Evolutionary conservation across 768 basidiomycete genomes (phyloP).

Genomic region (Lactifluus volemus): DNA sequence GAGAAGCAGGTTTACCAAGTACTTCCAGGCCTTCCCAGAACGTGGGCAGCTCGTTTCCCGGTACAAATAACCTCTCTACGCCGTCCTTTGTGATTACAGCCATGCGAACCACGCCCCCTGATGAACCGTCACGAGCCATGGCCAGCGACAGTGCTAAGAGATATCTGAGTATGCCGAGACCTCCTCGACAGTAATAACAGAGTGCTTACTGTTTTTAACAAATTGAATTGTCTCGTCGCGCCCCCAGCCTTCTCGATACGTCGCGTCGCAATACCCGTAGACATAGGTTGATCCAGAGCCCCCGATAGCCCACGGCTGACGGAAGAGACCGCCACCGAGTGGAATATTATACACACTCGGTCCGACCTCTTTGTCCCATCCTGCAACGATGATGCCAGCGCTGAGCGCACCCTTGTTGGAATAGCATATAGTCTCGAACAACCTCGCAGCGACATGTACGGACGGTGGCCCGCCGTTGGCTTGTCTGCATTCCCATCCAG

Average conservation of each 20-base stretch:
- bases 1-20: slow-evolving; percentile 32
- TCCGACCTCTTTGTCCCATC: slow-evolving; percentile 89
- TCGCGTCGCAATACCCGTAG: slow-evolving; percentile 99
- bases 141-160: slow-evolving; percentile 78
- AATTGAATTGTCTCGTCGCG: slow-evolving; percentile 87
- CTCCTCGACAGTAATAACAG: not conserved
- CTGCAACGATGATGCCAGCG: slow-evolving; percentile 96
- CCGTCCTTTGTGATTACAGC: slow-evolving; percentile 90
- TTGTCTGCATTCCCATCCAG: slow-evolving; percentile 29
- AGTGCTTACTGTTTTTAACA: slow-evolving; percentile 83
- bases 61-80: slow-evolving; percentile 88
- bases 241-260: slow-evolving; percentile 87
- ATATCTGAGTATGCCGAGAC: not conserved
- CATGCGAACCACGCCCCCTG: slow-evolving; percentile 96
- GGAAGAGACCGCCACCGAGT: slow-evolving; percentile 92
- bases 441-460: slow-evolving; percentile 70
- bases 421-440: slow-evolving; percentile 87
- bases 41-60: slow-evolving; percentile 79
- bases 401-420: slow-evolving; percentile 82
- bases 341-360: slow-evolving; percentile 97
- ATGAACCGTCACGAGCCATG: slow-evolving; percentile 97
- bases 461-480: slow-evolving; percentile 55
- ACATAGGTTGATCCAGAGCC: slow-evolving; percentile 97
- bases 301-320: slow-evolving; percentile 98
- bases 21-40: slow-evolving; percentile 88